Evolutionary conservation across 1,284 basidiomycete genomes (phyloP), one percentile per base, ranked within the genome.

Genomic region (Rhodotorula mucilaginosa): DNA sequence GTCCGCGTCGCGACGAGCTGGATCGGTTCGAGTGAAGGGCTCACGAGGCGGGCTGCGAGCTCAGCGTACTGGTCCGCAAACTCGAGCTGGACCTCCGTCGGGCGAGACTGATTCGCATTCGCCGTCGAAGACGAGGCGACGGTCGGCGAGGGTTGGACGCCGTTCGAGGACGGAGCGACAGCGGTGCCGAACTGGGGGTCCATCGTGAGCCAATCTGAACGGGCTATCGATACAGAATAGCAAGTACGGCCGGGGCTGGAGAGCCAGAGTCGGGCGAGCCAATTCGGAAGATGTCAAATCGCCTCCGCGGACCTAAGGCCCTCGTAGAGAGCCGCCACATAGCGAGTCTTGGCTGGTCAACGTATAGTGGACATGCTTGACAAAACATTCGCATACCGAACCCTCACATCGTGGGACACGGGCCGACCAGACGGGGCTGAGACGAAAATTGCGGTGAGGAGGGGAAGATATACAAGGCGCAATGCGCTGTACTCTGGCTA

Each of bases 11-110:
- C 16, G 10, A 12, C n/a, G 16, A 15, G 31, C 15, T 26, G 13
- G n/a, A 4, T 5, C 2, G 26, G 15, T 1, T 13, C 15, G 26
- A 3, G 1, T n/a, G 2, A 2, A 1, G 10, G 6, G 44, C 67
- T 48, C 29, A 63, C 67, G 15, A 68, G 67, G 48, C 62, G 67
- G 10, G 15, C 52, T 13, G 57, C 48, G 4, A 68, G 48, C 7
- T 68, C 67, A 5, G 29, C 29, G 12, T 63, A 68, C 18, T 44
- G 51, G 7, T 59, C 48, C 10, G 39, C 49, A 15, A 47, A 58
- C 44, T 51, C 56, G 47, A 65, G 57, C 19, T 44, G 13, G 5
- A 5, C 15, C 6, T 21, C 44, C 2, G 54, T 31, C 23, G 62
- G 26, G 16, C 34, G 61, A 26, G 26, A 26, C 13, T 31, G n/a